Conservation (phyloP, 2,329 filamentous ascomycete species). For the Escovopsis weberi region DNA sequence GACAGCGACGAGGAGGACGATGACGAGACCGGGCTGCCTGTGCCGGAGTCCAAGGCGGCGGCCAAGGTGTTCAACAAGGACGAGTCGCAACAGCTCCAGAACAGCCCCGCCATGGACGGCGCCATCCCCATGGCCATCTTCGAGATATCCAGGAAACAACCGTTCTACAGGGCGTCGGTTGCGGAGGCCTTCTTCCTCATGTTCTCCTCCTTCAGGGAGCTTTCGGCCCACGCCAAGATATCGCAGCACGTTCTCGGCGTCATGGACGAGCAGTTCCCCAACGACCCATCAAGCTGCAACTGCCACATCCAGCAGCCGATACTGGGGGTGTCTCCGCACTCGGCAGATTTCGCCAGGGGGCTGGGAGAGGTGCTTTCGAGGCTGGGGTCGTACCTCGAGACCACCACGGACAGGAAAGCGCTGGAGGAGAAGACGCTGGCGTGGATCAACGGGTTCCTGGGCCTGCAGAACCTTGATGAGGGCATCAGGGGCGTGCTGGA, state of each 20-base stretch:
- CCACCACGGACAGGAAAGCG: slow-evolving; percentile 28
- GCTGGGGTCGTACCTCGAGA: slow-evolving; percentile 37
- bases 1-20: slow-evolving; percentile 32
- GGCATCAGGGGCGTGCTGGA: slow-evolving; percentile 40
- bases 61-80: slow-evolving; percentile 32
- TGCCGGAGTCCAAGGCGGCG: slow-evolving; percentile 30
- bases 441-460: slow-evolving; percentile 42
- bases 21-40: slow-evolving; percentile 25
- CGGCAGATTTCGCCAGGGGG: slow-evolving; percentile 58
- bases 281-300: slow-evolving; percentile 47
- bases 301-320: slow-evolving; percentile 61
- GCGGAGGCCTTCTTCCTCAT: slow-evolving; percentile 70
- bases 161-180: slow-evolving; percentile 49
- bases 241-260: slow-evolving; percentile 57
- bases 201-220: slow-evolving; percentile 53
- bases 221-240: slow-evolving; percentile 51
- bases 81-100: slow-evolving; percentile 39
- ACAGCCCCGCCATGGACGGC: slow-evolving; percentile 76
- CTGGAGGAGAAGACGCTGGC: slow-evolving; percentile 33
- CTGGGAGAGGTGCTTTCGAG: slow-evolving; percentile 50
- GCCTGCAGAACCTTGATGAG: slow-evolving; percentile 35
- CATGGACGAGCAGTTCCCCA: slow-evolving; percentile 45
- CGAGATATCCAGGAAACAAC: slow-evolving; percentile 68
- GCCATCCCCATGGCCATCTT: slow-evolving; percentile 90
- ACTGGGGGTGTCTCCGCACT: slow-evolving; percentile 45